Percentiles rank a stretch among this genome's conserved stretches.
phyloP scores from a whole-genome alignment of 441 rosid species.

The Gossypium lobatum region DNA sequence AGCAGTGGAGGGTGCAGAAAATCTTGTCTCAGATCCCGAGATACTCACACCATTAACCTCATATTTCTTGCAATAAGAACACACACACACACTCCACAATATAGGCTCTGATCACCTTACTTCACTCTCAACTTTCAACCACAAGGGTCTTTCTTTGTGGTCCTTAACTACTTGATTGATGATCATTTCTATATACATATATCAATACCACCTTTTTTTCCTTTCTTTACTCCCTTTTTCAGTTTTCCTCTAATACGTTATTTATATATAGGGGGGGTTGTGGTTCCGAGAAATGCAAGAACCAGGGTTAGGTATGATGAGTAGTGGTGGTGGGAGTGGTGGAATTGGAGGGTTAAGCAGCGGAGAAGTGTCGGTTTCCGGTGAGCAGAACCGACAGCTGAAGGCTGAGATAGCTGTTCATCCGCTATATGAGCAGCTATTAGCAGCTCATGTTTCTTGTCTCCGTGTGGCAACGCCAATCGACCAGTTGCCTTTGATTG shows the following conservation, averaged over 20 bases:
- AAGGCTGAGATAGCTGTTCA: constrained; percentile 83
- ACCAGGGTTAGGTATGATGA: constrained; percentile 66
- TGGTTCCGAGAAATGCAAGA: constrained; percentile 50
- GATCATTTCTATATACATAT: not conserved
- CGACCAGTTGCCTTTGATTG: constrained; percentile 89
- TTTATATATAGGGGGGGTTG: not conserved
- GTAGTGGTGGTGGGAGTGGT: constrained; percentile 34
- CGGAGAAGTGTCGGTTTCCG: constrained; percentile 33
- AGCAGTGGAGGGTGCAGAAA: constrained; percentile 35
- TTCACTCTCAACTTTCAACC: constrained; percentile 11
- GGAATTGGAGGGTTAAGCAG: constrained; percentile 30
- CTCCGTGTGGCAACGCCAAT: constrained; percentile 95
- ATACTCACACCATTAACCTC: constrained; percentile 33
- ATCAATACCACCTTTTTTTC: not conserved
- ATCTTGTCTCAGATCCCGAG: constrained; percentile 54
- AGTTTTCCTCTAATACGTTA: not conserved
- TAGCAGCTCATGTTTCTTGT: constrained; percentile 83
- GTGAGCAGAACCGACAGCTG: constrained; percentile 50
- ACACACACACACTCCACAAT: too few species aligned
- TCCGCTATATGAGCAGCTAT: constrained; percentile 77
- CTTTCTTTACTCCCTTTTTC: not conserved
- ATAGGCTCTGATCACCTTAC: not conserved
- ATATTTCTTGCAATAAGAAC: constrained; percentile 8
- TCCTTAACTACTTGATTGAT: constrained; percentile 11
- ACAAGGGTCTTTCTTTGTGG: constrained; percentile 19